Base-by-base conservation (phyloP, 768 basidiomycete species). In the Hemileccinum rubropunctum region DNA sequence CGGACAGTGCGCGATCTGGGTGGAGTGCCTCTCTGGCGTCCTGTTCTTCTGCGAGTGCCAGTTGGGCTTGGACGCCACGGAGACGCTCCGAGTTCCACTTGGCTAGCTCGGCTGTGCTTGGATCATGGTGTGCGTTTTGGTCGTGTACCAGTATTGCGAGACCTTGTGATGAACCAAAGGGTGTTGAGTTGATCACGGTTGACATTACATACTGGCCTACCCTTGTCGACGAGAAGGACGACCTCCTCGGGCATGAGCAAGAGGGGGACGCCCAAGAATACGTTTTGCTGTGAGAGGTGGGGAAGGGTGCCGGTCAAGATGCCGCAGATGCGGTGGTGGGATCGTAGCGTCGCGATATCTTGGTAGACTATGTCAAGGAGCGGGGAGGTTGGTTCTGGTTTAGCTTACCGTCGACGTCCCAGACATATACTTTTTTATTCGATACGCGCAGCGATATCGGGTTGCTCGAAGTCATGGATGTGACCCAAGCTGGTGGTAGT, bases 201-300 rank as follows among this genome's bases (percentile, higher is more conserved):
- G 11, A 9, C 2, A 12, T 30, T 12, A 12, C 11, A 30, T 12
- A 30, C 14, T 6, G 26, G 20, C 32, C 15, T 51, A 92, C 97
- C 82, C 53, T 88, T 88, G 57, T 86, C 79, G 13, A 98, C 81
- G 6, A 98, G 82, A 28, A 95, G 75, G 11, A 90, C 91, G 9
- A 86, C 91, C 64, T 98, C 97, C 68, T 99, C 97, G 0, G 92
- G 91, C 70, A 91, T 81, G 2, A 98, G 73, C 8, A 90, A 73
- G 6, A 97, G 74, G 1, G 97, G 97, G n/a, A 93, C 71, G 7
- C 97, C 97, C 30, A 99, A 76, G 64, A 99, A 99, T 3, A 88
- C 82, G 73, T 99, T 99, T 70, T 99, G 97, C 60, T 98, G 95
- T 2, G 93, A 85, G 1, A 98, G 77, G 63, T 94, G 92, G 2